Evolutionary conservation across 768 basidiomycete species (phyloP).

Genomic region (Lentinus tigrinus): DNA sequence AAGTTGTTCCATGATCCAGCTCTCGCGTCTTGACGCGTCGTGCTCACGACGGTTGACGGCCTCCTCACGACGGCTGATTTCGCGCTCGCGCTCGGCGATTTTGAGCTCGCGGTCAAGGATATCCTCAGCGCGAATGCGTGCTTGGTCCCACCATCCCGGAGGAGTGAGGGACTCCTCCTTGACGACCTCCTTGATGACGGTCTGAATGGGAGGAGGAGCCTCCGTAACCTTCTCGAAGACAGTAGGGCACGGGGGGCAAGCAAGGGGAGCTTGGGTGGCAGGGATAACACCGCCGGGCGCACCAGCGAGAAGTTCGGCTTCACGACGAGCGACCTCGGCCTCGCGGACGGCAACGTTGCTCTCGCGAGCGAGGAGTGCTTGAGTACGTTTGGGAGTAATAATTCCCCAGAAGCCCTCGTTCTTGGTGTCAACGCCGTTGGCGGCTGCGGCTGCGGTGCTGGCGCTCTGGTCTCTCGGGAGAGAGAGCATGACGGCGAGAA

Average conservation of each 20-base stretch:
- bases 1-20: conserved; percentile 92
- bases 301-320: conserved; percentile 80
- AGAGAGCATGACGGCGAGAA: conserved; percentile 89
- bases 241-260: conserved; percentile 59
- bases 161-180: conserved; percentile 78
- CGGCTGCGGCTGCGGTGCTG: conserved; percentile 17
- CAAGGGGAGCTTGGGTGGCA: conserved; percentile 44
- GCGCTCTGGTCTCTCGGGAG: conserved; percentile 55
- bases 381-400: conserved; percentile 79
- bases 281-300: conserved; percentile 77
- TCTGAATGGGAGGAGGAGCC: conserved; percentile 57
- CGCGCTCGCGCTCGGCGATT: conserved; percentile 82
- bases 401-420: conserved; percentile 64
- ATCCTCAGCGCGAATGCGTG: conserved; percentile 74
- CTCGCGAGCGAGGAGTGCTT: conserved; percentile 78
- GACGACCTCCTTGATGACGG: conserved; percentile 85
- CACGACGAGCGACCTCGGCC: conserved; percentile 85
- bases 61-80: conserved; percentile 85
- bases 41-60: conserved; percentile 82
- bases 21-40: conserved; percentile 82
- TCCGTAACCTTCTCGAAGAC: conserved; percentile 57
- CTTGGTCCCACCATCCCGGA: conserved; percentile 74
- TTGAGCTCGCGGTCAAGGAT: conserved; percentile 82
- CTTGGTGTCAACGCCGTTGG: conserved; percentile 34
- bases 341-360: conserved; percentile 78